These are phyloP conservation scores for Spiraea crenata DNA, from an alignment of 331 rosid genomes.

Conservation along the genomic window DNA sequence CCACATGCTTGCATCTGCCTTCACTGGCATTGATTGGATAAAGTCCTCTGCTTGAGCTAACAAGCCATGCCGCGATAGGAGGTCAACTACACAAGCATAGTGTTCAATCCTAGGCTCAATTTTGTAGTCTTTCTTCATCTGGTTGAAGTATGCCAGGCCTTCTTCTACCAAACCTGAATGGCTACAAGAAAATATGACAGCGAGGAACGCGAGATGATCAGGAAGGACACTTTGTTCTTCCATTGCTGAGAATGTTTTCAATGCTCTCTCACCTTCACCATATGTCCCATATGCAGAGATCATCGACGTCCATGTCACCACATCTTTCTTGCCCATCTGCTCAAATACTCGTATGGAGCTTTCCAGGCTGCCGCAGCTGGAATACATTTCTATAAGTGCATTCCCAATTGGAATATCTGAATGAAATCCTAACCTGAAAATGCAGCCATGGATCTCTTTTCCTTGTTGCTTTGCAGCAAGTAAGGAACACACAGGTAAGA, in stretches of 20 bases:
- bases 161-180: constrained; percentile 42
- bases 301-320: constrained; percentile 42
- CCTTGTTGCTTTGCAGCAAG: constrained; percentile 32
- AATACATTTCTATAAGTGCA: constrained; percentile 45
- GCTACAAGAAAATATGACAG: constrained; percentile 37
- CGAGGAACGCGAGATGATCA: constrained; percentile 38
- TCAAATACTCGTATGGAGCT: constrained; percentile 25
- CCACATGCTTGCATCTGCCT: constrained; percentile 39
- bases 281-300: constrained; percentile 38
- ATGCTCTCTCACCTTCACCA: constrained; percentile 40
- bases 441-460: constrained; percentile 42
- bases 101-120: constrained; percentile 33
- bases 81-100: constrained; percentile 45
- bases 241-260: constrained; percentile 32
- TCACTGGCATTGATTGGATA: constrained; percentile 34
- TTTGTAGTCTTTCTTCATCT: constrained; percentile 33
- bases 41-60: constrained; percentile 39
- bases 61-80: constrained; percentile 36
- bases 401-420: constrained; percentile 37
- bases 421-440: constrained; percentile 36
- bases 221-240: constrained; percentile 28
- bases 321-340: constrained; percentile 34
- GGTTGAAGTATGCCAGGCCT: constrained; percentile 30
- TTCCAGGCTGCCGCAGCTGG: constrained; percentile 36
- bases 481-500: constrained; percentile 31